A percentile compares a stretch with the other conserved stretches of the same genome.
phyloP scores from a whole-genome alignment of 2,329 filamentous ascomycete species.

The Xylaria sp. region DNA sequence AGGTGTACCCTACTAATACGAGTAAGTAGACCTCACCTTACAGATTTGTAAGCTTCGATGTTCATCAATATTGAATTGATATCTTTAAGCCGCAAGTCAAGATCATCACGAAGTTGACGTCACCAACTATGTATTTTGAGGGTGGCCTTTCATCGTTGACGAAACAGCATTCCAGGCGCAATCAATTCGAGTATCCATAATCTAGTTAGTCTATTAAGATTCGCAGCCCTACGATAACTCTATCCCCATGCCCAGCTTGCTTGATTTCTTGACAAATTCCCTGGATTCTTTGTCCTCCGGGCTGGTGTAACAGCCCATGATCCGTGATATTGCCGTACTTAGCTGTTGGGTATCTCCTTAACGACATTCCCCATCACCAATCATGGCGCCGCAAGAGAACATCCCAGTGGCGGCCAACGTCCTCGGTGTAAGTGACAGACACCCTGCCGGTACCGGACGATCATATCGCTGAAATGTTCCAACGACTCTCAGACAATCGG shows the following conservation, averaged over 20 bases:
- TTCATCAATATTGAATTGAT: too few relatives aligned
- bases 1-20: too few relatives aligned
- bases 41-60: too few relatives aligned
- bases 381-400: constrained; percentile 34
- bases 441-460: constrained; percentile 12
- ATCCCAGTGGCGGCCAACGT: constrained; percentile 43
- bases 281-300: not conserved
- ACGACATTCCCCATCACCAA: not conserved
- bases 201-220: not conserved
- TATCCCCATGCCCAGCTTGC: not conserved
- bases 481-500: constrained; percentile 33
- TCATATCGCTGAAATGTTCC: constrained; percentile 8
- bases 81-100: too few relatives aligned
- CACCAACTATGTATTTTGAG: too few relatives aligned
- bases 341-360: not conserved
- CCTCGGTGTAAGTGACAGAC: constrained; percentile 43
- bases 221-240: not conserved
- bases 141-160: not conserved
- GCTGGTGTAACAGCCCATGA: not conserved
- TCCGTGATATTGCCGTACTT: not conserved
- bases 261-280: not conserved
- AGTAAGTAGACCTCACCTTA: too few relatives aligned
- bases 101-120: not conserved
- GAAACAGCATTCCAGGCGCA: not conserved
- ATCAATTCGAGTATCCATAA: not conserved